These are phyloP conservation scores for Volvox africanus DNA, from an alignment of 139 green algal genomes.

Conservation along the genomic window DNA sequence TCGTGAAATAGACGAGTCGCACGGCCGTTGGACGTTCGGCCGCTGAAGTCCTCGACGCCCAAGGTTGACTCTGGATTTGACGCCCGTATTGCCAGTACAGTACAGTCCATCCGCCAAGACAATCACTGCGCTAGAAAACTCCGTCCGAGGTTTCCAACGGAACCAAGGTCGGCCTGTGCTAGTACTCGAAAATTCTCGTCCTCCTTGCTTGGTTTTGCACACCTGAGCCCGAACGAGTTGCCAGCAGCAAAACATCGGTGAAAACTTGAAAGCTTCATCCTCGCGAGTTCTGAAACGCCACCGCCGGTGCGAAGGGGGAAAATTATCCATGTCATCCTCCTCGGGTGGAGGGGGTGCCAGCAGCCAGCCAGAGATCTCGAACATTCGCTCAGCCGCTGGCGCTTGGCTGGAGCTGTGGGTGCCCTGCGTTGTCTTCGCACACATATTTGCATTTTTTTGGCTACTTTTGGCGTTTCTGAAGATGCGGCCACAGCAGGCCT, in stretches of 20 bases:
- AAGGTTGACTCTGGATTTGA: background rate
- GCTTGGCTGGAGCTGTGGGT: slow-evolving; percentile 51
- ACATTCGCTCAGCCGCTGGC: background rate
- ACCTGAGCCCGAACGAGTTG: too few relatives aligned
- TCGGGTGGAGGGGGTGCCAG: background rate
- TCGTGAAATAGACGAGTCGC: background rate
- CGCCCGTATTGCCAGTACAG: too few relatives aligned
- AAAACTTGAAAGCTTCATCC: too few relatives aligned
- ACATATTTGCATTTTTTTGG: slow-evolving; percentile 52
- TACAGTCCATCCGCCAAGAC: too few relatives aligned
- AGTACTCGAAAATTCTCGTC: too few relatives aligned
- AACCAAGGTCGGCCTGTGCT: too few relatives aligned
- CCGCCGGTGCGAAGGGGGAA: background rate
- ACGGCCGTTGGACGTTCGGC: background rate
- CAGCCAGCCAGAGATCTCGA: background rate
- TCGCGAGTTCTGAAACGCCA: too few relatives aligned
- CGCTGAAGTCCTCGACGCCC: background rate
- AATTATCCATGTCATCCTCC: background rate
- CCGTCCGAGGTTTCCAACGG: too few relatives aligned
- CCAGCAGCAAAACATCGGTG: too few relatives aligned
- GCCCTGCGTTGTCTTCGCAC: slow-evolving; percentile 53
- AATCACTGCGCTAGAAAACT: too few relatives aligned
- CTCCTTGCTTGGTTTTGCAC: too few relatives aligned
- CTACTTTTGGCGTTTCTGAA: slow-evolving; percentile 39
- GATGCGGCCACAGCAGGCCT: slow-evolving; percentile 34